Evolutionary conservation across 495 filamentous ascomycete species (phyloP).

Genomic region (Venustampulla echinocandica): DNA sequence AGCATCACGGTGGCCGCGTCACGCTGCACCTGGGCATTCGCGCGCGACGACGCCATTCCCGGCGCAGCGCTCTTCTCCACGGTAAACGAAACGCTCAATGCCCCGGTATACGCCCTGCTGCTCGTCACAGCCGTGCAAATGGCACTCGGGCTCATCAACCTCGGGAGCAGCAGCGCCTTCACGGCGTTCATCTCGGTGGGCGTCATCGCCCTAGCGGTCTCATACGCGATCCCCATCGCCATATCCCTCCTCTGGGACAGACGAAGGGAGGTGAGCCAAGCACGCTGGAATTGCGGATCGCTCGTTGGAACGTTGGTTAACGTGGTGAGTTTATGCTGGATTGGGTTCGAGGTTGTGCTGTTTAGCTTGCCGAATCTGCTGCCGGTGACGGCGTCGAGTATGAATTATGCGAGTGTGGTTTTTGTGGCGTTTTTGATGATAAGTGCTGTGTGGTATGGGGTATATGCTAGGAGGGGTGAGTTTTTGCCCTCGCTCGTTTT

Average conservation of each 20-base stretch:
- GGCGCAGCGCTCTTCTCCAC: slow-evolving; percentile 30
- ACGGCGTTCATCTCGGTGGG: slow-evolving; percentile 42
- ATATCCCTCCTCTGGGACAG: slow-evolving; percentile 32
- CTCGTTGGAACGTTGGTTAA: slow-evolving; percentile 23
- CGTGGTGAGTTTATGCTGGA: slow-evolving; percentile 17
- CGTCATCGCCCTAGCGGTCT: slow-evolving; percentile 39
- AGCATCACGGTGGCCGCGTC: slow-evolving; percentile 44
- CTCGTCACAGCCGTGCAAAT: slow-evolving; percentile 31
- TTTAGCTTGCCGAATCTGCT: slow-evolving; percentile 30
- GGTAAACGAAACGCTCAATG: slow-evolving; percentile 29
- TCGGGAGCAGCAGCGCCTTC: slow-evolving; percentile 39
- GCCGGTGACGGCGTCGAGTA: slow-evolving; percentile 31
- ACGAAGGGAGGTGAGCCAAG: slow-evolving; percentile 14
- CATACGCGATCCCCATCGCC: slow-evolving; percentile 42
- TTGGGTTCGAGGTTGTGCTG: slow-evolving; percentile 21
- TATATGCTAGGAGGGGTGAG: slow-evolving; percentile 39
- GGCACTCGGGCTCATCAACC: slow-evolving; percentile 43
- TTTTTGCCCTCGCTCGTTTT: slow-evolving; percentile 9
- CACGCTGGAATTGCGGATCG: slow-evolving; percentile 19
- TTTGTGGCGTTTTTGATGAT: slow-evolving; percentile 32
- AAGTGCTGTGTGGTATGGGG: slow-evolving; percentile 34
- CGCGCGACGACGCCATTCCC: slow-evolving; percentile 33
- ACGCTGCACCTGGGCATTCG: slow-evolving; percentile 40
- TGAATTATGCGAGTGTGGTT: slow-evolving; percentile 37
- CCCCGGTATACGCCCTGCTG: slow-evolving; percentile 40